A percentile compares a stretch with the other conserved stretches of the same genome.
These are phyloP conservation scores for Leucosporidium yakuticum DNA, from an alignment of 768 basidiomycete species.

Conservation along the genomic window DNA sequence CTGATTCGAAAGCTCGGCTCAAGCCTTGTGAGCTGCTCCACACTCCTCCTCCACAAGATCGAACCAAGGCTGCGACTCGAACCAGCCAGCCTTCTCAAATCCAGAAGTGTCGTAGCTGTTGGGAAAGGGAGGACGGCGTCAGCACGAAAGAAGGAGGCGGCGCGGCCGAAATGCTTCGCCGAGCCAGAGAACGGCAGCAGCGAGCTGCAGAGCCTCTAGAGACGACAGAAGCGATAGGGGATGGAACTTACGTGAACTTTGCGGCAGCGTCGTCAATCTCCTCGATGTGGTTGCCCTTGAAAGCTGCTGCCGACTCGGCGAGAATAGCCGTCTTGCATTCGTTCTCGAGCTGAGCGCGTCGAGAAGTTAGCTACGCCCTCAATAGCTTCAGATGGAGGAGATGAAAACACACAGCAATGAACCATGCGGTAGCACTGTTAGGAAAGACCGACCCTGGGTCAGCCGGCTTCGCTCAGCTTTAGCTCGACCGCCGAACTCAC, in stretches of 20 bases:
- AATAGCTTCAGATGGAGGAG: neutral
- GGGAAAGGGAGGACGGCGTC: neutral
- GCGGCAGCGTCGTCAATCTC: slow-evolving; percentile 2
- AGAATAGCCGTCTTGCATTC: slow-evolving; percentile 2
- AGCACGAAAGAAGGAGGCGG: neutral
- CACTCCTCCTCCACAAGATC: slow-evolving; percentile 5
- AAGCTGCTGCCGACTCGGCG: neutral
- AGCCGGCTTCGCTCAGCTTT: neutral
- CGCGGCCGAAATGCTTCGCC: neutral
- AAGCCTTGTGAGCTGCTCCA: neutral
- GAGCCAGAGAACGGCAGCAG: too few species aligned
- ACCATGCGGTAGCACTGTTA: slow-evolving; percentile 7
- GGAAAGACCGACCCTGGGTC: neutral
- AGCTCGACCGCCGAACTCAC: neutral
- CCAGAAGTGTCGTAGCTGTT: slow-evolving; percentile 1
- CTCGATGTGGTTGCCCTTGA: neutral
- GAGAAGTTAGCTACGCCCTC: too few species aligned
- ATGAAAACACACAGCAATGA: neutral
- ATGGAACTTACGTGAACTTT: neutral
- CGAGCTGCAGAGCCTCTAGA: neutral
- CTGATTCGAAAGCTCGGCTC: too few species aligned
- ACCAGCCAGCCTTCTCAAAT: slow-evolving; percentile 4
- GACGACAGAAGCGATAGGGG: too few species aligned
- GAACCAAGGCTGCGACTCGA: slow-evolving; percentile 11
- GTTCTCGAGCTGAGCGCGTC: slow-evolving; percentile 5